Evolutionary conservation across 2,329 filamentous ascomycete species (phyloP), one percentile per base, ranked within the genome.

Genomic region (Pseudogymnoascus pannorum): DNA sequence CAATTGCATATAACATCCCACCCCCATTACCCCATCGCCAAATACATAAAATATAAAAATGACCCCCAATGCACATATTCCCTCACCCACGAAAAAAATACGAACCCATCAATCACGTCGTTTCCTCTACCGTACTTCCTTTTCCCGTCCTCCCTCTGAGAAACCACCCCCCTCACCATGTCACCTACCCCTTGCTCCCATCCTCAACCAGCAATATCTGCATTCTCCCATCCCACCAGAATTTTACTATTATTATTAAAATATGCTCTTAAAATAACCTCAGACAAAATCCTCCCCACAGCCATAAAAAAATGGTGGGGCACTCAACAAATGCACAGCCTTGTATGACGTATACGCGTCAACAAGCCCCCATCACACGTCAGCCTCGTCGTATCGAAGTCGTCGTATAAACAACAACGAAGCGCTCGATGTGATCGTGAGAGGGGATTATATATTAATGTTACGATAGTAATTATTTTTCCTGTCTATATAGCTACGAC

Each of bases 271-370:
- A 44, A 14, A 44, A 44, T 44, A 44, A 22, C 18, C 11, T 12
- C 18, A 8, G 3, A 4, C 38, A 2, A 42, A 42, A 20, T 22
- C 16, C 38, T 12, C 38, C 7, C 16, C 2, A 20, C 2, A 44
- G 40, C 16, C 12, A 11, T 7, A 5, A 22, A 1, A 9, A 1
- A 9, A 11, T 9, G 18, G 18, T 20, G 18, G 40, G 20, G 11
- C 12, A 11, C 42, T 9, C 42, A 44, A 44, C 40, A 44, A 44
- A 44, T 44, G 40, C 40, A 48, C 42, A 48, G 42, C 42, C 42
- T 48, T 48, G 42, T 22, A 48, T 48, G 42, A 48, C 42, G 42
- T 48, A 48, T 48, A 48, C 42, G 42, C 42, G 42, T 48, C 42
- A 22, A 11, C 9, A 16, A 26, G 18, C 22, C 22, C 12, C 11